phyloP scores from a whole-genome alignment of 768 basidiomycete species.

The Mycena polygramma region DNA sequence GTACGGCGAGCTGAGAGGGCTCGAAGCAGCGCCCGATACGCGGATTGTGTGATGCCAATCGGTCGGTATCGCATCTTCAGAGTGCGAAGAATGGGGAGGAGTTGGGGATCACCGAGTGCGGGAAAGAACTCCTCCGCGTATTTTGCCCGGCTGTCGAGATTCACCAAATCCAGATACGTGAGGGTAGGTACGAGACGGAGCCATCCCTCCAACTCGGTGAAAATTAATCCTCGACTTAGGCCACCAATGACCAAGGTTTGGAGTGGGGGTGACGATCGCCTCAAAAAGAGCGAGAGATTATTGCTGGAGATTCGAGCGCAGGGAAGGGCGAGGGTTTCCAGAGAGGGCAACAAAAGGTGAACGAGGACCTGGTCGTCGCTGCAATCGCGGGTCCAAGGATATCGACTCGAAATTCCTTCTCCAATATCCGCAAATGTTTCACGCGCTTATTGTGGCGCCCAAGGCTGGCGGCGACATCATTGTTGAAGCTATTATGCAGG shows the following conservation, averaged over 20 bases:
- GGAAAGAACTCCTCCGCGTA: background rate
- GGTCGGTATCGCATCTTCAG: background rate
- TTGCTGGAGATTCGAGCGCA: background rate
- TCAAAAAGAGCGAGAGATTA: background rate
- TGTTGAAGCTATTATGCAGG: background rate
- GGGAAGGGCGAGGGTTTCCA: background rate
- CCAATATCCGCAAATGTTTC: background rate
- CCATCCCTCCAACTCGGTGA: background rate
- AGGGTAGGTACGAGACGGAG: background rate
- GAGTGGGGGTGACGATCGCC: background rate
- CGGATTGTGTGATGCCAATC: background rate
- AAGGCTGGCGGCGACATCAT: background rate
- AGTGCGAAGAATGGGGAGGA: background rate
- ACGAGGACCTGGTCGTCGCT: background rate
- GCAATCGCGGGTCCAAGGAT: background rate
- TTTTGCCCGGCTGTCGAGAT: too few species aligned
- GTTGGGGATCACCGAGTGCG: background rate
- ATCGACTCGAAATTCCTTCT: background rate
- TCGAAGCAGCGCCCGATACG: background rate
- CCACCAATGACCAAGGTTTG: background rate
- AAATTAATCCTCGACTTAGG: too few species aligned
- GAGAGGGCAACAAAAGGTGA: background rate
- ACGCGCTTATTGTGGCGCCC: background rate
- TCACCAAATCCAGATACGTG: background rate
- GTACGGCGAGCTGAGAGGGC: background rate